These are phyloP conservation scores for Brasenia schreberi DNA, from an alignment of 164 flowering plant genomes.

Conservation along the genomic window DNA sequence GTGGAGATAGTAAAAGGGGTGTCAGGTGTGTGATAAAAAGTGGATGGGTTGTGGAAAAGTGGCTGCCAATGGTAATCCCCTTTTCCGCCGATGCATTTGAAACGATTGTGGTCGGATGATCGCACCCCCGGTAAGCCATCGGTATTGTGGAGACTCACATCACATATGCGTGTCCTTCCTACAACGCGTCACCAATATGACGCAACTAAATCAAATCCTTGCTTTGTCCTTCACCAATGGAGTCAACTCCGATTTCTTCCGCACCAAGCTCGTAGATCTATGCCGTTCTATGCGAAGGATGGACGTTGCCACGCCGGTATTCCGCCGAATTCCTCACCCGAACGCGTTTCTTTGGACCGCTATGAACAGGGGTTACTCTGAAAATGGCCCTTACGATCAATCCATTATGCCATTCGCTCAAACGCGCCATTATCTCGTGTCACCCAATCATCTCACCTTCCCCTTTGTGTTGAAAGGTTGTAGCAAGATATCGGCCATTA, in stretches of 20 bases:
- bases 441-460: conserved; percentile 9
- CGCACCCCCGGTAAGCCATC: background rate
- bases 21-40: too few relatives aligned
- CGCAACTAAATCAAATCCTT: conserved; percentile 13
- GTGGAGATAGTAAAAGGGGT: too few relatives aligned
- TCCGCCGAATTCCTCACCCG: conserved; percentile 11
- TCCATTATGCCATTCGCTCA: conserved; percentile 8
- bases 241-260: conserved; percentile 6
- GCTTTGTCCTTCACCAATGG: conserved; percentile 11
- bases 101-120: background rate
- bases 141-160: background rate
- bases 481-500: conserved; percentile 1
- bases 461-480: conserved; percentile 16
- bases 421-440: conserved; percentile 3
- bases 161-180: conserved; percentile 22
- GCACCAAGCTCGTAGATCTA: conserved; percentile 12
- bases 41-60: background rate
- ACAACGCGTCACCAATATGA: conserved; percentile 9
- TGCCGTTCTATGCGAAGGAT: conserved; percentile 8
- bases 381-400: conserved; percentile 7
- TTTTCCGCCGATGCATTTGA: background rate
- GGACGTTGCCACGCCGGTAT: conserved; percentile 8
- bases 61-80: background rate
- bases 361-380: conserved; percentile 13
- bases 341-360: conserved; percentile 13